A percentile compares a stretch with the other conserved stretches of the same genome.
These are phyloP conservation scores for Juglanconis oblonga DNA, from an alignment of 2,329 filamentous ascomycete species.

Conservation along the genomic window DNA sequence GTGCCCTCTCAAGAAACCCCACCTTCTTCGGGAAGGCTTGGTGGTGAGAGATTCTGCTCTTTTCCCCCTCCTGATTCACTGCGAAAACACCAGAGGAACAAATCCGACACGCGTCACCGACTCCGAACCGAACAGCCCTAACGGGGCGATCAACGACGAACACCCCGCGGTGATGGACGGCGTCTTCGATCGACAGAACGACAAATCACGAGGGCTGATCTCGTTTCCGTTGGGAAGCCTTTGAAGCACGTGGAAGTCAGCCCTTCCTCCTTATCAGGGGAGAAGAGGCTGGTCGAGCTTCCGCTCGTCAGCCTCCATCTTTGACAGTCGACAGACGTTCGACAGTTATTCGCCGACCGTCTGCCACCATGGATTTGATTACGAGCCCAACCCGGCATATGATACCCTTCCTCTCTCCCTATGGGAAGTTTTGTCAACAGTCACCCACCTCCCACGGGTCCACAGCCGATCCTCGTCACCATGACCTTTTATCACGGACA, in stretches of 20 bases:
- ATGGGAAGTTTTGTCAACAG: neutral
- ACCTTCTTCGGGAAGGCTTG: conserved; percentile 16
- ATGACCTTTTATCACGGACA: neutral
- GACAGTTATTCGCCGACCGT: neutral
- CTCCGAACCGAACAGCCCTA: neutral
- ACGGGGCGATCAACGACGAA: neutral
- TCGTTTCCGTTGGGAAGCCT: neutral
- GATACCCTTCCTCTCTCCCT: neutral
- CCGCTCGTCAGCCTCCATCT: neutral
- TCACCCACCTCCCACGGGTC: neutral
- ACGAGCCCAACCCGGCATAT: conserved; percentile 13
- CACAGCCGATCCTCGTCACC: conserved; percentile 8
- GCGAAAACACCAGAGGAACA: neutral
- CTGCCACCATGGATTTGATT: conserved; percentile 14
- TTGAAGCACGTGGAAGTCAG: neutral
- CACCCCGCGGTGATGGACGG: neutral
- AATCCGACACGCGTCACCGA: neutral
- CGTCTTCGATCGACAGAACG: conserved; percentile 4
- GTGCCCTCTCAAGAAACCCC: conserved; percentile 6
- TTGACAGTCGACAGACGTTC: neutral
- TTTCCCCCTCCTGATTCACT: neutral
- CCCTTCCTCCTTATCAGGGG: neutral
- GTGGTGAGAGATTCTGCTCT: conserved; percentile 7
- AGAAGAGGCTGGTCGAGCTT: neutral
- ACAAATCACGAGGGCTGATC: neutral